Percentiles rank a stretch among this genome's conserved stretches.
These are phyloP conservation scores for Seminavis robusta DNA, from an alignment of 108 stramenopile genomes.

Conservation along the genomic window DNA sequence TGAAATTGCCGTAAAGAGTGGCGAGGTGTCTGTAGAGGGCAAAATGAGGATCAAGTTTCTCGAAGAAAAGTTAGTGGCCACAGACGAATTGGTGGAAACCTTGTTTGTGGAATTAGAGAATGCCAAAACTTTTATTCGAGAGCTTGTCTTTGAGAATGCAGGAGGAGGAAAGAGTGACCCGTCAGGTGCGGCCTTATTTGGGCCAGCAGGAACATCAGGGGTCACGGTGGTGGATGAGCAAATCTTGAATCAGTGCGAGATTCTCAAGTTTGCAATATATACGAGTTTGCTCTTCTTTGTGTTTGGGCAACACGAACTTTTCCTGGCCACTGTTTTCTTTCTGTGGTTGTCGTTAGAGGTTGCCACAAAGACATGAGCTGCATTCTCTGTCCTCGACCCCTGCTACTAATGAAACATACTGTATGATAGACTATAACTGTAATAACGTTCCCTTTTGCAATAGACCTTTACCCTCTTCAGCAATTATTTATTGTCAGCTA, in stretches of 20 bases:
- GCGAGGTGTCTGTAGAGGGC: neutral
- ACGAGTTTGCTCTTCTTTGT: conserved; percentile 31
- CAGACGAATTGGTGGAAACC: conserved; percentile 32
- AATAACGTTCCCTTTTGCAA: too few relatives aligned
- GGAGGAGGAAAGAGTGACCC: too few relatives aligned
- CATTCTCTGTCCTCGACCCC: too few relatives aligned
- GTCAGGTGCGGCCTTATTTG: too few relatives aligned
- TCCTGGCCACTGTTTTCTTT: neutral
- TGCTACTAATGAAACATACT: too few relatives aligned
- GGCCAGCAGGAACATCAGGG: too few relatives aligned
- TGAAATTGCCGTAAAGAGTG: neutral
- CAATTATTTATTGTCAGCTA: too few relatives aligned
- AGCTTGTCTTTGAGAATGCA: conserved; percentile 32
- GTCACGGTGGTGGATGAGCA: conserved; percentile 9
- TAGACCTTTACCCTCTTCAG: too few relatives aligned
- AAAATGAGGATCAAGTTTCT: conserved; percentile 23
- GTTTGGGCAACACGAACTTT: neutral
- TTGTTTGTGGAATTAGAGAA: conserved; percentile 20
- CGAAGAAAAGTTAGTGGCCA: conserved; percentile 20
- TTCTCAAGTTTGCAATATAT: conserved; percentile 33
- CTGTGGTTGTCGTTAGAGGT: conserved; percentile 5
- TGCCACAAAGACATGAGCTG: too few relatives aligned
- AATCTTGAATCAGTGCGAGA: conserved; percentile 31
- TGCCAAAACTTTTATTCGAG: conserved; percentile 27
- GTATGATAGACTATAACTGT: too few relatives aligned